Percentiles rank a stretch among this genome's conserved stretches.
Evolutionary conservation across 2,329 filamentous ascomycete species (phyloP).

Genomic region (Monascus ruber): DNA sequence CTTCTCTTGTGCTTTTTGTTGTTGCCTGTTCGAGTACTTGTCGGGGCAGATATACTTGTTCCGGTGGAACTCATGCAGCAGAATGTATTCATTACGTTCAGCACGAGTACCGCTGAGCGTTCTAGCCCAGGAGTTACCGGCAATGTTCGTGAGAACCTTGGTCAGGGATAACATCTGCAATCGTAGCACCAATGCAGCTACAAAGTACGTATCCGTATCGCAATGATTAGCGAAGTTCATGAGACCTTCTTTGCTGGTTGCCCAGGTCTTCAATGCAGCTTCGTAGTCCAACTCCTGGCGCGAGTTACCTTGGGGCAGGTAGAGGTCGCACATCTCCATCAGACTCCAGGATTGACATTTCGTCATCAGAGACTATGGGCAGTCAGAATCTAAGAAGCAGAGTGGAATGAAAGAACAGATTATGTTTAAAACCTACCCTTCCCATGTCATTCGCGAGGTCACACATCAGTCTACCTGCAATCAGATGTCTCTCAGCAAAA

Average conservation of each 20-base stretch:
- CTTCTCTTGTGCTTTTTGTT: slow-evolving; percentile 62
- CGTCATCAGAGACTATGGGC: slow-evolving; percentile 63
- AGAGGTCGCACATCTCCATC: slow-evolving; percentile 92
- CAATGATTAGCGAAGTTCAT: slow-evolving; percentile 91
- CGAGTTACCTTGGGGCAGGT: slow-evolving; percentile 59
- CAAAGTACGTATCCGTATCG: slow-evolving; percentile 91
- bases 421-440: slow-evolving; percentile 41
- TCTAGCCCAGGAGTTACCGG: slow-evolving; percentile 95
- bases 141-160: slow-evolving; percentile 90
- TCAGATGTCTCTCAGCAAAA: slow-evolving; percentile 82
- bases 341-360: slow-evolving; percentile 98
- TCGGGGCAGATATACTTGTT: slow-evolving; percentile 98
- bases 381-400: slow-evolving; percentile 12
- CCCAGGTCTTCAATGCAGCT: slow-evolving; percentile 75
- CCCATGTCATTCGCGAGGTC: slow-evolving; percentile 94
- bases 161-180: slow-evolving; percentile 89
- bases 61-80: slow-evolving; percentile 89
- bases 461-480: slow-evolving; percentile 80
- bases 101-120: slow-evolving; percentile 91
- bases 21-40: slow-evolving; percentile 74
- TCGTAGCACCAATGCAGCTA: slow-evolving; percentile 77
- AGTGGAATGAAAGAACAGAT: neutral
- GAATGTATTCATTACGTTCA: slow-evolving; percentile 97
- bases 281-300: slow-evolving; percentile 85
- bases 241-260: slow-evolving; percentile 67